These are phyloP conservation scores for Penicillium sclerotigenum DNA, from an alignment of 2,329 filamentous ascomycete species.

Conservation along the genomic window DNA sequence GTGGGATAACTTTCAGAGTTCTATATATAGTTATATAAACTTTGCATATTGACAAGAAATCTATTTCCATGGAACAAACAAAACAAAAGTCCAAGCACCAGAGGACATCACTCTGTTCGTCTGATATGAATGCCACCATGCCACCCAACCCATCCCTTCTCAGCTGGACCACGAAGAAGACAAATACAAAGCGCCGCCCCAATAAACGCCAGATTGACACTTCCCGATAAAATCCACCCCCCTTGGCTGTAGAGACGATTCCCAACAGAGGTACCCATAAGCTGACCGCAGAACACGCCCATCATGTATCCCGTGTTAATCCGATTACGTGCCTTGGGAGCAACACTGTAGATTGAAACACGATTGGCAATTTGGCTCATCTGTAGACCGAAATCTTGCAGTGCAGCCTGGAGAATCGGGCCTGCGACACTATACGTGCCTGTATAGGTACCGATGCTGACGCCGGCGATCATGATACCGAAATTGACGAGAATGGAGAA, in stretches of 20 bases:
- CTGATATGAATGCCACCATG: constrained; percentile 53
- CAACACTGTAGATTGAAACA: constrained; percentile 66
- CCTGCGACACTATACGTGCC: constrained; percentile 66
- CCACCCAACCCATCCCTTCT: constrained; percentile 61
- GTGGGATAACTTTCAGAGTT: neutral
- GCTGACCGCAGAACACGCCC: constrained; percentile 68
- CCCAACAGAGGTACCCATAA: constrained; percentile 64
- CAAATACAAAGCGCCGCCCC: constrained; percentile 49
- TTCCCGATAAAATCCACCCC: constrained; percentile 58
- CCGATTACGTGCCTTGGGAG: constrained; percentile 67
- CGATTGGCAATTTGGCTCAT: constrained; percentile 68
- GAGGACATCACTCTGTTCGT: neutral
- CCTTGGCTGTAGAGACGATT: constrained; percentile 55
- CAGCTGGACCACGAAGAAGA: constrained; percentile 53
- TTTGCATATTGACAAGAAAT: neutral
- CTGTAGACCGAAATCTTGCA: constrained; percentile 70
- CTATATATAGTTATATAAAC: too few species aligned
- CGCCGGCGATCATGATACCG: constrained; percentile 57
- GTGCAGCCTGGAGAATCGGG: constrained; percentile 67
- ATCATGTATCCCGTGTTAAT: constrained; percentile 84
- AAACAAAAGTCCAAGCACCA: neutral
- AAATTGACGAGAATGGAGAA: constrained; percentile 65
- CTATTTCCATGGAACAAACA: neutral
- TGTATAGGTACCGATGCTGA: constrained; percentile 66
- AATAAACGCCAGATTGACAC: constrained; percentile 56